Percentiles rank a stretch among this genome's conserved stretches.
Conservation (phyloP, 208 protist genomes). For the Crithidia mellificae region DNA sequence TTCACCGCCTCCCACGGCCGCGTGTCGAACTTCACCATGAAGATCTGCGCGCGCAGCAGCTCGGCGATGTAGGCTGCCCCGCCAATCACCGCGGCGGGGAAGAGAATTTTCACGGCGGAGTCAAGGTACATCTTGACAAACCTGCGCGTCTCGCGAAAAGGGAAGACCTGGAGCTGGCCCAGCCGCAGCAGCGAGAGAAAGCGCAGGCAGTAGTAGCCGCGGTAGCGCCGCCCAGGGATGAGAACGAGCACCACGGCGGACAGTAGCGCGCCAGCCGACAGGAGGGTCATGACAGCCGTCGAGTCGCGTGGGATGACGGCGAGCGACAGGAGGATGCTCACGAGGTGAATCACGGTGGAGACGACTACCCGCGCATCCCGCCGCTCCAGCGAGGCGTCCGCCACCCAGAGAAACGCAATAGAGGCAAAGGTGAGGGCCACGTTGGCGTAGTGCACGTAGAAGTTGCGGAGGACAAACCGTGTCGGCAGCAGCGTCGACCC, state of each 20-base stretch:
- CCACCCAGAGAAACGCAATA: slow-evolving; percentile 69
- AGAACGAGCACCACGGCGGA: slow-evolving; percentile 39
- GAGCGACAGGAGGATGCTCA: slow-evolving; percentile 50
- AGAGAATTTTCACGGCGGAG: slow-evolving; percentile 47
- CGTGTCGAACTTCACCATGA: slow-evolving; percentile 44
- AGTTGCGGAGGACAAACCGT: slow-evolving; percentile 18
- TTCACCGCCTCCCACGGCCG: slow-evolving; percentile 20
- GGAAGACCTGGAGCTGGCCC: slow-evolving; percentile 62
- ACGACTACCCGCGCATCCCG: slow-evolving; percentile 27
- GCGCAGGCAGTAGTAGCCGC: slow-evolving; percentile 46
- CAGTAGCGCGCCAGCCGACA: slow-evolving; percentile 37
- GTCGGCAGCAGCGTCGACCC: slow-evolving; percentile 1
- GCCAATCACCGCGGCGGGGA: slow-evolving; percentile 53
- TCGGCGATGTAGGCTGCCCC: slow-evolving; percentile 52
- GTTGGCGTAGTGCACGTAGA: slow-evolving; percentile 50
- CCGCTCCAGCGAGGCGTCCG: slow-evolving; percentile 35
- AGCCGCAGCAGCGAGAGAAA: slow-evolving; percentile 73
- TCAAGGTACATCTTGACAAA: slow-evolving; percentile 57
- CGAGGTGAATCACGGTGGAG: slow-evolving; percentile 45
- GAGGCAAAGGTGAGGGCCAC: slow-evolving; percentile 46
- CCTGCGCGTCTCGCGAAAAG: slow-evolving; percentile 34
- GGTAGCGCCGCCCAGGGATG: slow-evolving; percentile 14
- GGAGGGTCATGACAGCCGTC: slow-evolving; percentile 49
- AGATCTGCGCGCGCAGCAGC: slow-evolving; percentile 69
- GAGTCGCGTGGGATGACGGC: slow-evolving; percentile 56